phyloP scores from a whole-genome alignment of 1,284 basidiomycete species.

The Ustilago trichophora region DNA sequence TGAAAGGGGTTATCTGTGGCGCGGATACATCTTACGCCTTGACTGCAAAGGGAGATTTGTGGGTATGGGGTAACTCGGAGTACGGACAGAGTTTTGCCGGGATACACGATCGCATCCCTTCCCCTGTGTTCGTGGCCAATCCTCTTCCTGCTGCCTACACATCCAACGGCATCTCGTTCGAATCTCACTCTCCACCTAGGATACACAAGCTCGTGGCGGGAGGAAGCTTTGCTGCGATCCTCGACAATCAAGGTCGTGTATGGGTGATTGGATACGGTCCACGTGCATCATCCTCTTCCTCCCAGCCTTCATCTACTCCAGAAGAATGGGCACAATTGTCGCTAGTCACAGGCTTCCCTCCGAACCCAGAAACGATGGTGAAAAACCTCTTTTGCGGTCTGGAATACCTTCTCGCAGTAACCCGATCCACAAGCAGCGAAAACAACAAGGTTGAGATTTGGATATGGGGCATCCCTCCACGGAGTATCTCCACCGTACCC shows the following conservation, averaged over 20 bases:
- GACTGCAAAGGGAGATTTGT: slow-evolving; percentile 16
- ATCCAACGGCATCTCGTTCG: too few relatives aligned
- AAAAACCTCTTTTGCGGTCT: slow-evolving; percentile 13
- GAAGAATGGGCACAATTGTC: neutral
- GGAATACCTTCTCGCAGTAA: slow-evolving; percentile 32
- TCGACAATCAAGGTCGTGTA: slow-evolving; percentile 19
- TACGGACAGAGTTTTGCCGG: slow-evolving; percentile 48
- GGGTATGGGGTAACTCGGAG: slow-evolving; percentile 57
- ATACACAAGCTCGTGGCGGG: too few relatives aligned
- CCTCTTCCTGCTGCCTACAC: slow-evolving; percentile 9
- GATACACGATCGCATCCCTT: slow-evolving; percentile 14
- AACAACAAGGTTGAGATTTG: neutral
- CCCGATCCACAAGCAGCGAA: neutral
- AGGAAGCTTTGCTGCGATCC: slow-evolving; percentile 11
- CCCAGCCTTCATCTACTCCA: neutral
- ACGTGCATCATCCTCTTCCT: neutral
- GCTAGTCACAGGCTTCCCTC: neutral
- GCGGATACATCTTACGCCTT: slow-evolving; percentile 52
- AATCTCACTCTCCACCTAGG: too few relatives aligned
- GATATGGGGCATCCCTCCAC: slow-evolving; percentile 31
- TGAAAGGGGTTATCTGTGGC: slow-evolving; percentile 29
- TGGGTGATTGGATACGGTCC: slow-evolving; percentile 31
- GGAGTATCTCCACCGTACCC: neutral
- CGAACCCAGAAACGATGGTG: too few relatives aligned
- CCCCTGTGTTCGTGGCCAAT: slow-evolving; percentile 7